A percentile compares a stretch with the other conserved stretches of the same genome.
These are phyloP conservation scores for Coemansia biformis DNA, from an alignment of 192 early-diverging fungal genomes.

Conservation along the genomic window DNA sequence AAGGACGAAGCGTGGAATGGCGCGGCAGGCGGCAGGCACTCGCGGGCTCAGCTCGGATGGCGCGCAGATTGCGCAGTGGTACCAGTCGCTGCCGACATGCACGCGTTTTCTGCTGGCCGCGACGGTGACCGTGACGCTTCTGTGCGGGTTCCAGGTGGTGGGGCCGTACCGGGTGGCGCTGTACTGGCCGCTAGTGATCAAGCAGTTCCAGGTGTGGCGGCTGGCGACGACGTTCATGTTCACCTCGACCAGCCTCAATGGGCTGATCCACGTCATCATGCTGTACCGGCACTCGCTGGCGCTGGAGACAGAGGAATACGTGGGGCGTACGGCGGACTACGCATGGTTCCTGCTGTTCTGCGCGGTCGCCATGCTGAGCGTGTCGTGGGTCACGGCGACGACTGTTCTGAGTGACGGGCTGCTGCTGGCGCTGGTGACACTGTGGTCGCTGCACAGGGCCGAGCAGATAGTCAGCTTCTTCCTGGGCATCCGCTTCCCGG, in stretches of 20 bases:
- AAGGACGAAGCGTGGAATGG: too few species aligned
- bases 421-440: slow-evolving; percentile 60
- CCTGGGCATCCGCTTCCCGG: slow-evolving; percentile 69
- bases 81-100: slow-evolving; percentile 11
- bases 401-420: slow-evolving; percentile 49
- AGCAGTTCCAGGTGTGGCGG: slow-evolving; percentile 72
- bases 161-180: slow-evolving; percentile 45
- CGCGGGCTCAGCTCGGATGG: slow-evolving; percentile 25
- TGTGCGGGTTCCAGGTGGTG: slow-evolving; percentile 6
- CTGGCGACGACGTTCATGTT: slow-evolving; percentile 65
- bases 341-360: slow-evolving; percentile 67
- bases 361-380: slow-evolving; percentile 9
- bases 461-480: slow-evolving; percentile 60
- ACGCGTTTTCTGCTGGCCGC: slow-evolving; percentile 15
- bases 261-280: slow-evolving; percentile 68
- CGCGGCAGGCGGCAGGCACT: too few species aligned
- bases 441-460: slow-evolving; percentile 67
- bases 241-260: slow-evolving; percentile 51
- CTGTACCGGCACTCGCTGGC: slow-evolving; percentile 65
- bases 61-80: slow-evolving; percentile 25
- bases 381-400: slow-evolving; percentile 28
- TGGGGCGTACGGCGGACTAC: slow-evolving; percentile 70
- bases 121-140: slow-evolving; percentile 11
- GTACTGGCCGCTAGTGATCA: slow-evolving; percentile 49
- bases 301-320: slow-evolving; percentile 65